Base-by-base conservation (phyloP, 345 rosid genomes). In the Murraya paniculata region DNA sequence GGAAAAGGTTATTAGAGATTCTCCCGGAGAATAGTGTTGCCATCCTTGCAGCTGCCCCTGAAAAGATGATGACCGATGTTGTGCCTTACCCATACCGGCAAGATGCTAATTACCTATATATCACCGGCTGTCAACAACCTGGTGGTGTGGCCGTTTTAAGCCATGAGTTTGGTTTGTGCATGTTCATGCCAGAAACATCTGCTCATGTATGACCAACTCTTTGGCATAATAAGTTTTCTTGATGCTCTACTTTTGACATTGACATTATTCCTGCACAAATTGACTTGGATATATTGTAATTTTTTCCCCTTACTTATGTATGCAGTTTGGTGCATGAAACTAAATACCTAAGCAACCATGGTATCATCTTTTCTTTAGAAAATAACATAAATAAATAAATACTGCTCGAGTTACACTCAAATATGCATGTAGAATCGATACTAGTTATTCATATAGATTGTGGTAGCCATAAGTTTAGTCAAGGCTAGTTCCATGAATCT, bases 11-110 rank as follows among this genome's bases (percentile, higher is more conserved):
- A 76, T 70, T 90, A 82, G 98, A 90, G 33, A 89, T 94, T 81
- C 97, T 94, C 58, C 98, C 99, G 0, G 84, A 89, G 36, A 84
- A 90, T 64, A 81, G 97, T 78, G 84, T 96, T 82, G 97, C 97
- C 66, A 88, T 96, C 68, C 74, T 94, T 70, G 90, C 99, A 58
- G 88, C 99, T 61, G 92, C 97, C 41, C 97, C 98, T 2, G 84
- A 91, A 75, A 92, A 96, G 92, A 94, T 92, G 98, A 96, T 96
- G 98, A 96, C 93, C 4, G 93, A 94, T 76, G 97, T 92, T 71
- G 99, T 96, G 31, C 98, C 97, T 2, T 94, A 96, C 78, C 89
- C 94, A 53, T 92, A 87, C 80, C 89, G 97, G 68, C 99, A 89
- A 83, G 97, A 96, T 77, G 92, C 99, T 75, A 92, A 92, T 81